Evolutionary conservation across 2,329 filamentous ascomycete genomes (phyloP).

Genomic region (Lecanicillium sp.): DNA sequence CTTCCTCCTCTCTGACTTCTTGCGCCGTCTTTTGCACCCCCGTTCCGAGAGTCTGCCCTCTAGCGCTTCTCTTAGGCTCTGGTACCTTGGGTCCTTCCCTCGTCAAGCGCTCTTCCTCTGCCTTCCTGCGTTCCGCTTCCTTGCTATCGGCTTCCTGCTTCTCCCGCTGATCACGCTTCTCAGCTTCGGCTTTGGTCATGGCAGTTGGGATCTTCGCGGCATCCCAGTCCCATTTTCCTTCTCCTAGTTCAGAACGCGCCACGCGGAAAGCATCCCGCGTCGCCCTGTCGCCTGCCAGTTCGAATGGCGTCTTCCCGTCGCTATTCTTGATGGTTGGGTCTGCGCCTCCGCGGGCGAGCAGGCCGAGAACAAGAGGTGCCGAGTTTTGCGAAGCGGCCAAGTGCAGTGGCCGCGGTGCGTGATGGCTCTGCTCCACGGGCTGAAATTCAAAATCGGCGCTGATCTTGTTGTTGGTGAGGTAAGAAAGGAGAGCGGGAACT

Average conservation of each 20-base stretch:
- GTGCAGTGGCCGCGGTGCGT: constrained; percentile 78
- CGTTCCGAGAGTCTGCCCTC: constrained; percentile 43
- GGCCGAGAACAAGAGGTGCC: constrained; percentile 65
- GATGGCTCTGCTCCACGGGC: constrained; percentile 64
- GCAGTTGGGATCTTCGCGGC: constrained; percentile 63
- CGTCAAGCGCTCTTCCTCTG: constrained; percentile 66
- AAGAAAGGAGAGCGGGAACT: constrained; percentile 76
- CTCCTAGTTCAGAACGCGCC: constrained; percentile 74
- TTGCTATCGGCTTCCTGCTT: constrained; percentile 59
- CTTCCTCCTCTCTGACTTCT: constrained; percentile 77
- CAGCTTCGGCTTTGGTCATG: constrained; percentile 64
- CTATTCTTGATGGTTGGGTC: constrained; percentile 63
- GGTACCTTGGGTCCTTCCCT: constrained; percentile 55
- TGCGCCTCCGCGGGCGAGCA: constrained; percentile 67
- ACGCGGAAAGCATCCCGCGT: constrained; percentile 90
- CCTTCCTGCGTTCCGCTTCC: constrained; percentile 62
- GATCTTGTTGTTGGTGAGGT: constrained; percentile 70
- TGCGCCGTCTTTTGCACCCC: constrained; percentile 64
- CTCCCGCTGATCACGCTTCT: constrained; percentile 62
- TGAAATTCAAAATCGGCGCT: constrained; percentile 67
- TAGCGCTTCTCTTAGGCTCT: constrained; percentile 38
- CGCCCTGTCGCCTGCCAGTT: constrained; percentile 74
- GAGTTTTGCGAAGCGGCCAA: constrained; percentile 74
- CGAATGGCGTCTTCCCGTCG: constrained; percentile 81
- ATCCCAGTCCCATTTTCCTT: constrained; percentile 72